Percentiles rank a stretch among this genome's conserved stretches.
phyloP scores from a whole-genome alignment of 352 stramenopile species.

The Globisporangium polare region DNA sequence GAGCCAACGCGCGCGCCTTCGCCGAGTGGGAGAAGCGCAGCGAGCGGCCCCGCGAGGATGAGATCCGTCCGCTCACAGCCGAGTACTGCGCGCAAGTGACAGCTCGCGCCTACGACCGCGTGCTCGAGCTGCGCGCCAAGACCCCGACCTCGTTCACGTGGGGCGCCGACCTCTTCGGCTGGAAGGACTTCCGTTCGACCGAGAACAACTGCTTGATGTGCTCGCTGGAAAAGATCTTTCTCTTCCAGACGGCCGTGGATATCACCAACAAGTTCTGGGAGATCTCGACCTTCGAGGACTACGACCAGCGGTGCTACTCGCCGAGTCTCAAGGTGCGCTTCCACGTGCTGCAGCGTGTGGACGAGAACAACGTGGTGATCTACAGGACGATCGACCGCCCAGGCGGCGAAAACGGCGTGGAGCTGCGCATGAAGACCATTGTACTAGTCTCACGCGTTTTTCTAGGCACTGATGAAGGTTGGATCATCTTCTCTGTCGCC shows the following conservation, averaged over 20 bases:
- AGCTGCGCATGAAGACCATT: conserved; percentile 14
- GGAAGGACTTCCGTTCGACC: conserved; percentile 10
- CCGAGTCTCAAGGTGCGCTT: conserved; percentile 15
- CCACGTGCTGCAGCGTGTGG: conserved; percentile 15
- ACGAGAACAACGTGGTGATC: conserved; percentile 15
- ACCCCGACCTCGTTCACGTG: conserved; percentile 5
- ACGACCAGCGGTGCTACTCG: conserved; percentile 9
- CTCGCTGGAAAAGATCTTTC: conserved; percentile 17
- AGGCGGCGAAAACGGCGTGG: not conserved
- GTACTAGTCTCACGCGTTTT: conserved; percentile 10
- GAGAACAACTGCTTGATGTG: conserved; percentile 10
- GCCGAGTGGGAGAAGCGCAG: conserved; percentile 7
- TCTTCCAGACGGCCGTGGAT: not conserved
- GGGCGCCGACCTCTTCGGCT: conserved; percentile 16
- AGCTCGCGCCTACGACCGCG: not conserved
- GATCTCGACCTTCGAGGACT: not conserved
- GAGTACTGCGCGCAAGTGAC: conserved; percentile 16
- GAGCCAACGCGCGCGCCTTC: not conserved
- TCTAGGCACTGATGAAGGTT: not conserved
- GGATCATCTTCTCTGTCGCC: conserved; percentile 6
- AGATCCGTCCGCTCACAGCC: not conserved
- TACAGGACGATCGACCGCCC: conserved; percentile 18
- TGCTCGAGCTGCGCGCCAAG: not conserved
- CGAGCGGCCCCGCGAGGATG: not conserved
- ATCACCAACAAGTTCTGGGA: conserved; percentile 12